These are phyloP conservation scores for Croton laevigatus DNA, from an alignment of 441 rosid species.

Conservation along the genomic window DNA sequence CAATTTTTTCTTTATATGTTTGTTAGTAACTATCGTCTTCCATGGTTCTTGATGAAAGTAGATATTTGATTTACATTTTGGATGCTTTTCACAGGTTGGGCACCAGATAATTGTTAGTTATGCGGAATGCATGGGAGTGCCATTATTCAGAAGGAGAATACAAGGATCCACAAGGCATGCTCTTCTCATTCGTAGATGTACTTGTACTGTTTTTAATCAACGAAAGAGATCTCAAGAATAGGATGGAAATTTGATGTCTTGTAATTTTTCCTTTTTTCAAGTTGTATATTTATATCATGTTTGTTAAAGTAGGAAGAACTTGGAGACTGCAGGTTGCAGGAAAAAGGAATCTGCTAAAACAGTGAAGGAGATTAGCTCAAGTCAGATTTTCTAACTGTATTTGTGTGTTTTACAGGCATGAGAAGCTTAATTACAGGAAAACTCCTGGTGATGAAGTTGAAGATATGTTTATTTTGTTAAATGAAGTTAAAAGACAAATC, in stretches of 20 bases:
- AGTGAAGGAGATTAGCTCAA: neutral
- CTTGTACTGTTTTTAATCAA: slow-evolving; percentile 15
- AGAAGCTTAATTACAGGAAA: slow-evolving; percentile 62
- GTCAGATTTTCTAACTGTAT: neutral
- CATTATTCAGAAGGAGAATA: slow-evolving; percentile 80
- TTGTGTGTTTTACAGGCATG: slow-evolving; percentile 48
- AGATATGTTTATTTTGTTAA: slow-evolving; percentile 83
- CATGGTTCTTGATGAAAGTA: neutral
- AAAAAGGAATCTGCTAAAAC: neutral
- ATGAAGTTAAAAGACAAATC: slow-evolving; percentile 78
- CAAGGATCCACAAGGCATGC: slow-evolving; percentile 82
- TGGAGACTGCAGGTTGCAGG: neutral
- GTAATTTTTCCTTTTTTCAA: neutral
- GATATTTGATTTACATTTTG: neutral
- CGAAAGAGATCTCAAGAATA: neutral
- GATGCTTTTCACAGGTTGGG: slow-evolving; percentile 57
- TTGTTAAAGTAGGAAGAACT: neutral
- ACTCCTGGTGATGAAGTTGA: slow-evolving; percentile 95
- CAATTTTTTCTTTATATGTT: neutral
- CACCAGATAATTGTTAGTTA: slow-evolving; percentile 87
- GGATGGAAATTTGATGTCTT: neutral
- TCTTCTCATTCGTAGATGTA: slow-evolving; percentile 21
- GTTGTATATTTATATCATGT: neutral
- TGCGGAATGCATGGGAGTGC: slow-evolving; percentile 89
- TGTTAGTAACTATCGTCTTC: neutral